Percentiles rank a stretch among this genome's conserved stretches.
These are phyloP conservation scores for Pythium angustatum DNA, from an alignment of 352 stramenopile species.

Conservation along the genomic window DNA sequence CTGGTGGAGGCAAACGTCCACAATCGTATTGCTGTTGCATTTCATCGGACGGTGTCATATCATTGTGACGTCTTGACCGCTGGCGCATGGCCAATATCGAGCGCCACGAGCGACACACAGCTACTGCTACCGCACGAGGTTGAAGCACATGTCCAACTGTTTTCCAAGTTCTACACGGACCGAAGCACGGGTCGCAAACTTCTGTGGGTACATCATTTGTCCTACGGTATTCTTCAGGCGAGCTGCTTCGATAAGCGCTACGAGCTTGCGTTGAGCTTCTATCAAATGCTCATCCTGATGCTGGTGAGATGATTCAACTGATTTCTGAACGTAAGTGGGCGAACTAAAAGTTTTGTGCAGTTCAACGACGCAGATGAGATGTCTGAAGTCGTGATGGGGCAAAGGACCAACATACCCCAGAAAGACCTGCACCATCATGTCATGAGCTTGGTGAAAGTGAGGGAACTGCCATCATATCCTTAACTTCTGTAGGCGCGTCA, in stretches of 20 bases:
- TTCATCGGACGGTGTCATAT: slow-evolving; percentile 63
- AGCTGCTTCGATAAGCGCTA: slow-evolving; percentile 76
- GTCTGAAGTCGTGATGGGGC: slow-evolving; percentile 35
- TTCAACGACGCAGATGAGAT: slow-evolving; percentile 64
- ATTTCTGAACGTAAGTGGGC: neutral
- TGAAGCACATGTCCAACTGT: slow-evolving; percentile 64
- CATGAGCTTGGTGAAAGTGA: slow-evolving; percentile 74
- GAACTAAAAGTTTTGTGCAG: slow-evolving; percentile 28
- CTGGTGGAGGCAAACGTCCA: slow-evolving; percentile 36
- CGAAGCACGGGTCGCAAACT: slow-evolving; percentile 78
- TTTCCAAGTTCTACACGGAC: slow-evolving; percentile 82
- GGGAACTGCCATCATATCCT: too few species aligned
- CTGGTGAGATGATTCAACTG: slow-evolving; percentile 40
- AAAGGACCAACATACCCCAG: slow-evolving; percentile 58
- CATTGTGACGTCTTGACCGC: slow-evolving; percentile 84
- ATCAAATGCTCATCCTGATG: slow-evolving; percentile 81
- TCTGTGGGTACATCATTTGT: slow-evolving; percentile 78
- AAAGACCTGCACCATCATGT: slow-evolving; percentile 69
- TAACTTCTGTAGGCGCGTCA: too few species aligned
- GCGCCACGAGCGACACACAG: slow-evolving; percentile 46
- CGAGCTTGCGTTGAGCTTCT: slow-evolving; percentile 82
- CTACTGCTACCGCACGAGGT: slow-evolving; percentile 59
- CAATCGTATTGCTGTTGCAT: slow-evolving; percentile 45
- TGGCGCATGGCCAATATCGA: slow-evolving; percentile 83
- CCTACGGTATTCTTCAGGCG: slow-evolving; percentile 69